Base-by-base conservation (phyloP, 1,139 yeast species). In the Pichia sp. region DNA sequence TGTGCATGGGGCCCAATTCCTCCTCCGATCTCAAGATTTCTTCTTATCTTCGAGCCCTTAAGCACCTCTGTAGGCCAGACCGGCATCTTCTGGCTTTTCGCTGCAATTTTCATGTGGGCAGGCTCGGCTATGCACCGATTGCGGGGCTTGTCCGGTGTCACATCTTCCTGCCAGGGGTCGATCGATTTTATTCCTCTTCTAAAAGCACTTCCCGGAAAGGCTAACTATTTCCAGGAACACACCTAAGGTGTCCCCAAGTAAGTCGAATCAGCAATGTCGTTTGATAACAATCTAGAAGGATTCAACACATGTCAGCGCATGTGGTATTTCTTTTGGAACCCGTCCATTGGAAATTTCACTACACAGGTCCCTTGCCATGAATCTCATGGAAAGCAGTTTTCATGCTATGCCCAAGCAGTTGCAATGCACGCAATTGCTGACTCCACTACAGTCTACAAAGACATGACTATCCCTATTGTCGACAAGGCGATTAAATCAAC, bases 351-450 rank as follows among this genome's bases (percentile, higher is more conserved):
- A 16, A 74, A 77, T 1, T 80, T 76, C 40, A 69, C 76, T 23
- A 76, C 79, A 2, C 72, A 75, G 18, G 73, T 75, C 48, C 74
- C 73, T 26, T 88, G 85, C 0, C 68, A 71, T 23, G 69, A 66
- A 3, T 89, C 97, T 37, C 75, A 78, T 50, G 78, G 80, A 41
- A 76, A 79, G 40, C 72, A 73, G 51, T 82, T 81, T 64, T 82
- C 80, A 28, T 75, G 83, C 25, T 84, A 89, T 88, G 84, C 87
- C 0, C 82, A 82, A 19, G 74, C 87, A 0, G 85, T 84, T 16
- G 84, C 81, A 5, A 78, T 78, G 0, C 96, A 90, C 64, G 87
- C 79, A 65, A 80, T 87, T 61, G 75, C 81, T 13, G 97, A 91
- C 69, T 73, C 74, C 1, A 75, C 85, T 16, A 82, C 82, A 62